These are phyloP conservation scores for Fraxinus albicans DNA, from an alignment of 305 asterid species.

Conservation along the genomic window DNA sequence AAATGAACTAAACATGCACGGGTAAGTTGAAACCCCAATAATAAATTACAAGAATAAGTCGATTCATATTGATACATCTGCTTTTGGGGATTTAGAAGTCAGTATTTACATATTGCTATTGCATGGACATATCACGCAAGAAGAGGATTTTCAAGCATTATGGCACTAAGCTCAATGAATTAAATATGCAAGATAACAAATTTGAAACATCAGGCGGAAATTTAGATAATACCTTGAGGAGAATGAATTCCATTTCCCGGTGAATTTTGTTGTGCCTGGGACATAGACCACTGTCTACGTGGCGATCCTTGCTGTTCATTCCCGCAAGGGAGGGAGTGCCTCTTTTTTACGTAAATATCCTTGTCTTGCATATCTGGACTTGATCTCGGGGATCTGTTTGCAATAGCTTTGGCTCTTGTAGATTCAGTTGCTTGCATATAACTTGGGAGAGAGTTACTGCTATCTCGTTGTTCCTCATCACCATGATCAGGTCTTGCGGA, in stretches of 20 bases:
- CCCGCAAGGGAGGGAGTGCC: slow-evolving; percentile 73
- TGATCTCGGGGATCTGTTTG: slow-evolving; percentile 78
- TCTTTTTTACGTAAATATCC: slow-evolving; percentile 62
- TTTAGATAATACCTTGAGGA: slow-evolving; percentile 69
- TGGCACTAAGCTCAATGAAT: not conserved
- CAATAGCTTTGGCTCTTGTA: slow-evolving; percentile 86
- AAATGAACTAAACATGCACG: not conserved
- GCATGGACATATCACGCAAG: not conserved
- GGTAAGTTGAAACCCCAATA: not conserved
- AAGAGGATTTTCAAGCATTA: not conserved
- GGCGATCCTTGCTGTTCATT: slow-evolving; percentile 89
- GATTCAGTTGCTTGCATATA: slow-evolving; percentile 99
- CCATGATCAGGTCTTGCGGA: slow-evolving; percentile 55
- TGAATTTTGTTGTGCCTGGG: slow-evolving; percentile 69
- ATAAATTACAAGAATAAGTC: not conserved
- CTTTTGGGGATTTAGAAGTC: not conserved
- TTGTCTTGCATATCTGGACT: slow-evolving; percentile 89
- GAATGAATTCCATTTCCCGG: slow-evolving; percentile 69
- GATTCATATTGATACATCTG: not conserved
- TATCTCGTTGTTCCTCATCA: slow-evolving; percentile 88
- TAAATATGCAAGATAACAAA: not conserved
- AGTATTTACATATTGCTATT: not conserved
- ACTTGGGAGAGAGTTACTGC: slow-evolving; percentile 75
- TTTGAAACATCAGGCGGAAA: not conserved
- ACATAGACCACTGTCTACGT: slow-evolving; percentile 60